Conservation (phyloP, 768 basidiomycete species). For the Multifurca ochricompacta region DNA sequence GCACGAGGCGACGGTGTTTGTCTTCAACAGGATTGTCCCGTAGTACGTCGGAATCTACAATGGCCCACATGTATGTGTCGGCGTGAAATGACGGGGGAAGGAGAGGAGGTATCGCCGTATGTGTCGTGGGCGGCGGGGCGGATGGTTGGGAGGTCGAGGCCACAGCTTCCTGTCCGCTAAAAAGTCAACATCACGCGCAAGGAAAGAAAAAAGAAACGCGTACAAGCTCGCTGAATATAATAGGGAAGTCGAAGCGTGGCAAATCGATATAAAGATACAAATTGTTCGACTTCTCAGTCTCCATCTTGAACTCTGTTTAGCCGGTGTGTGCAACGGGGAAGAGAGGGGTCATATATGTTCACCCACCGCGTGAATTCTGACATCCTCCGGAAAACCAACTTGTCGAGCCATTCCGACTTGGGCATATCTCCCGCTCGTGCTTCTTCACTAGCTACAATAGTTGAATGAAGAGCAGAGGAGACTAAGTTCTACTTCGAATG, state of each 20-base stretch:
- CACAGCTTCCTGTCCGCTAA: slow-evolving; percentile 5
- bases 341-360: neutral
- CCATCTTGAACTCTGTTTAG: slow-evolving; percentile 45
- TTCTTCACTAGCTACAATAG: slow-evolving; percentile 80
- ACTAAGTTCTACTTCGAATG: neutral
- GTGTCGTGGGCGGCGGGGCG: slow-evolving; percentile 33
- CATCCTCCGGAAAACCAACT: slow-evolving; percentile 88
- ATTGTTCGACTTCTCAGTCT: slow-evolving; percentile 86
- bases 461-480: no score
- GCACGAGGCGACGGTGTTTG: slow-evolving; percentile 88
- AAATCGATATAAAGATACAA: slow-evolving; percentile 95
- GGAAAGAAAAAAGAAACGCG: slow-evolving; percentile 25
- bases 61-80: slow-evolving; percentile 75
- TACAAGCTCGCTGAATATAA: slow-evolving; percentile 89
- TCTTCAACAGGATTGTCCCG: slow-evolving; percentile 97
- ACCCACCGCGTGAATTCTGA: slow-evolving; percentile 88
- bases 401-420: slow-evolving; percentile 94
- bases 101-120: slow-evolving; percentile 37
- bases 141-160: slow-evolving; percentile 30
- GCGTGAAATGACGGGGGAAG: slow-evolving; percentile 44
- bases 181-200: neutral
- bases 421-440: slow-evolving; percentile 91
- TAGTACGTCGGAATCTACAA: slow-evolving; percentile 84
- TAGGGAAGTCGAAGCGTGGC: slow-evolving; percentile 94
- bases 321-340: neutral